Conservation (phyloP, 345 rosid species). For the Aquilaria malaccensis region DNA sequence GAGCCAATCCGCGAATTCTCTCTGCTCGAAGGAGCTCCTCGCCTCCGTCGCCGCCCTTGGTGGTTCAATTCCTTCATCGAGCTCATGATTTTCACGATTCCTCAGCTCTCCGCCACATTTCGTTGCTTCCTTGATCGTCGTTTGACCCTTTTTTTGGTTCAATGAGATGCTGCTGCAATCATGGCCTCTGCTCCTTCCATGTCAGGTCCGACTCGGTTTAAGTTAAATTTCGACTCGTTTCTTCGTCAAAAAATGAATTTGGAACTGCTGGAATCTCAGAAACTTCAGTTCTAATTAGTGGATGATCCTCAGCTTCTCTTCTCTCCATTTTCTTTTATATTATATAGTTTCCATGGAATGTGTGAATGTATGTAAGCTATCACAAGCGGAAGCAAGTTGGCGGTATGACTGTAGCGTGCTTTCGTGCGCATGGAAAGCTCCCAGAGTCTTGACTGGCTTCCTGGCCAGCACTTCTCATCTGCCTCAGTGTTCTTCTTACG, state of each 20-base stretch:
- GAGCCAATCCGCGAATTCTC: slow-evolving; percentile 12
- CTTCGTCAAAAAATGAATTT: slow-evolving; percentile 8
- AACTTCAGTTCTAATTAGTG: background rate
- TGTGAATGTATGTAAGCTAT: slow-evolving; percentile 65
- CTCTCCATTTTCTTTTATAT: slow-evolving; percentile 1
- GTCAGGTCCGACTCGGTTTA: slow-evolving; percentile 42
- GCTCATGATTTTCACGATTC: too few species aligned
- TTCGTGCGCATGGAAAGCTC: slow-evolving; percentile 89
- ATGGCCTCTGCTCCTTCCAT: slow-evolving; percentile 84
- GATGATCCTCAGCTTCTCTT: background rate
- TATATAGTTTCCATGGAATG: slow-evolving; percentile 79
- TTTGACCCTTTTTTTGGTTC: slow-evolving; percentile 38
- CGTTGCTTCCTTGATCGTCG: slow-evolving; percentile 2
- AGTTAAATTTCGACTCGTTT: background rate
- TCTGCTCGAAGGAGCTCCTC: background rate
- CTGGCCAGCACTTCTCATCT: slow-evolving; percentile 78
- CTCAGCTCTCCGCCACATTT: background rate
- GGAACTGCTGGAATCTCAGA: slow-evolving; percentile 14
- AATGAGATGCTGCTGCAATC: slow-evolving; percentile 39
- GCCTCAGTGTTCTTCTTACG: slow-evolving; percentile 35
- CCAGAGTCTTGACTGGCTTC: slow-evolving; percentile 81
- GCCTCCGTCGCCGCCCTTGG: slow-evolving; percentile 4
- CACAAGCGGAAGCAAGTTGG: slow-evolving; percentile 63
- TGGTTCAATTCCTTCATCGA: slow-evolving; percentile 10
- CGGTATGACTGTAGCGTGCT: slow-evolving; percentile 69